Conservation (phyloP, 331 rosid species). For the Quercus lobata region DNA sequence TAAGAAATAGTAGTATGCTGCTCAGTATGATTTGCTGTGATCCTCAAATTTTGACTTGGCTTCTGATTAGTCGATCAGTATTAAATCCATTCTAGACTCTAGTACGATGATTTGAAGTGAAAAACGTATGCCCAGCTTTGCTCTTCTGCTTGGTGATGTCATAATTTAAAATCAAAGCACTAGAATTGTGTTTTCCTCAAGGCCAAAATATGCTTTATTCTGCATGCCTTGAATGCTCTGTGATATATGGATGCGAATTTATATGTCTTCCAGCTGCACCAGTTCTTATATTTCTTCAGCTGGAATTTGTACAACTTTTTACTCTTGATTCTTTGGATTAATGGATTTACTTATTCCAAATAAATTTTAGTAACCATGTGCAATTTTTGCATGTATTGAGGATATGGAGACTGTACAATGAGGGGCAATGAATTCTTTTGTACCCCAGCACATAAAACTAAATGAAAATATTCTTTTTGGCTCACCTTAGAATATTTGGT, state of each 20-base stretch:
- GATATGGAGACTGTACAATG: background rate
- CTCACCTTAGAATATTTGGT: background rate
- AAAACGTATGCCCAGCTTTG: background rate
- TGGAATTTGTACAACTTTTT: background rate
- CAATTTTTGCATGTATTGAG: background rate
- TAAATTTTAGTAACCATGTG: background rate
- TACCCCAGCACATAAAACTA: background rate
- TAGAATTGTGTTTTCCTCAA: background rate
- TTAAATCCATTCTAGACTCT: background rate
- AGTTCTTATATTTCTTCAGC: background rate
- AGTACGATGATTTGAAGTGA: background rate
- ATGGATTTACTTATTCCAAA: background rate
- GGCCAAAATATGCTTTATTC: background rate
- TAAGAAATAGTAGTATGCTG: background rate
- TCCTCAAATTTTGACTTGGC: background rate
- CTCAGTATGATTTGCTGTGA: background rate
- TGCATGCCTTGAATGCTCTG: background rate
- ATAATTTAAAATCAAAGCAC: background rate
- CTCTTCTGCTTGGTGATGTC: background rate
- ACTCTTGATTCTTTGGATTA: background rate
- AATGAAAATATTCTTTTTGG: background rate
- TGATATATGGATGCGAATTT: background rate
- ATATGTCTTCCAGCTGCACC: background rate
- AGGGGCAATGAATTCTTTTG: background rate
- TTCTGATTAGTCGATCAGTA: background rate